These are phyloP conservation scores for Tremella yokohamensis DNA, from an alignment of 768 basidiomycete species.

Conservation along the genomic window DNA sequence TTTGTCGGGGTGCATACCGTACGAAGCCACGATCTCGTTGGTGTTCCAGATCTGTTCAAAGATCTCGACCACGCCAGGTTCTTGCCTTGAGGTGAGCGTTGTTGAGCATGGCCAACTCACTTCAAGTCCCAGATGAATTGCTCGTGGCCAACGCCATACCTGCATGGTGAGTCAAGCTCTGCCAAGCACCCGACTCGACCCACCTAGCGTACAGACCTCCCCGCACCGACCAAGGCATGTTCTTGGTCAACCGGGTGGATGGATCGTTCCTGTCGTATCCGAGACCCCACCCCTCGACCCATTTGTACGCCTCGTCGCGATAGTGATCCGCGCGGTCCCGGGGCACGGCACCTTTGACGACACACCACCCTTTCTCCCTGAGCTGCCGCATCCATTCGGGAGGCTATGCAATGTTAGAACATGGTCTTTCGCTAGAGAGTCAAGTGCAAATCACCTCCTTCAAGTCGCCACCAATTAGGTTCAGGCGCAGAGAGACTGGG, in stretches of 20 bases:
- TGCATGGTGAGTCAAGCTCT: neutral
- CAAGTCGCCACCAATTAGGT: too few relatives aligned
- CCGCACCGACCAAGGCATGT: constrained; percentile 26
- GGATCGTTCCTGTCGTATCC: constrained; percentile 48
- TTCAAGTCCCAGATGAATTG: constrained; percentile 27
- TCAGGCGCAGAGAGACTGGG: too few relatives aligned
- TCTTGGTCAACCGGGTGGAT: constrained; percentile 33
- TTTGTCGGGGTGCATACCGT: constrained; percentile 16
- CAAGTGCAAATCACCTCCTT: too few relatives aligned
- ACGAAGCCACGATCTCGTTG: constrained; percentile 34
- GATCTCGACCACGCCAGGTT: constrained; percentile 25
- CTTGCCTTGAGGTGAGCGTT: constrained; percentile 13
- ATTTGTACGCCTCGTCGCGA: constrained; percentile 28
- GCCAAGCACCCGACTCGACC: too few relatives aligned
- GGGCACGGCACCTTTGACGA: constrained; percentile 24
- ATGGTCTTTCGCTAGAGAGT: too few relatives aligned
- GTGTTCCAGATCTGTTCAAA: constrained; percentile 41
- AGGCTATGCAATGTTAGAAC: too few relatives aligned
- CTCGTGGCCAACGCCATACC: constrained; percentile 35
- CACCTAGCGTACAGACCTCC: constrained; percentile 21
- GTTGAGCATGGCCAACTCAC: constrained; percentile 17
- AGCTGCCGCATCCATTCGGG: too few relatives aligned
- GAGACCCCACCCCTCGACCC: constrained; percentile 38
- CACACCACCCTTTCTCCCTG: neutral
- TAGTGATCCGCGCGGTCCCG: constrained; percentile 26